Evolutionary conservation across 176 grass and related monocot species (phyloP).

Genomic region (Tillandsia leiboldiana): DNA sequence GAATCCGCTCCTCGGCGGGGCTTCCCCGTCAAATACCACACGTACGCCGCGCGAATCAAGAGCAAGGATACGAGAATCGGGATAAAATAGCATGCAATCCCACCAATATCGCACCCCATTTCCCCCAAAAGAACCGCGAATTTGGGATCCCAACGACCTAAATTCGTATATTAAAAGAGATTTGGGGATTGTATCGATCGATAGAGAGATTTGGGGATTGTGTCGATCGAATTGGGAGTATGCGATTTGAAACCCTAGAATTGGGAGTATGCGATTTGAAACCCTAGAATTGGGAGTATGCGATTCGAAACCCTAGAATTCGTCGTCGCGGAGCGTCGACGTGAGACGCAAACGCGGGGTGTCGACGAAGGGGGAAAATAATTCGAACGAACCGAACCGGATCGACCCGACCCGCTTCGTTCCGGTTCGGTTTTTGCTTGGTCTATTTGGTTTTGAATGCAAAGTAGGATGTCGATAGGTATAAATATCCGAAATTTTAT

Average conservation of each 20-base stretch:
- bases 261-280: no score
- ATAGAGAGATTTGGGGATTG: background rate
- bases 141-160: background rate
- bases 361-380: no score
- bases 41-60: slow-evolving; percentile 2
- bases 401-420: no score
- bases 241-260: no score
- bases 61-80: background rate
- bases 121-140: background rate
- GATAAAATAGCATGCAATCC: background rate
- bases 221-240: background rate
- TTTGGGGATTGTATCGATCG: background rate
- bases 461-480: no score
- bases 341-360: no score
- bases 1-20: background rate
- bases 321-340: no score
- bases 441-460: no score
- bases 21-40: slow-evolving; percentile 8
- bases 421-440: no score
- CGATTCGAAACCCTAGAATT: no score
- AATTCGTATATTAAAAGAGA: background rate
- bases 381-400: no score
- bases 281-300: background rate
- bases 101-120: slow-evolving; percentile 2
- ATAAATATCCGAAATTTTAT: no score